phyloP scores from a whole-genome alignment of 306 rosid species.

The Geum urbanum region DNA sequence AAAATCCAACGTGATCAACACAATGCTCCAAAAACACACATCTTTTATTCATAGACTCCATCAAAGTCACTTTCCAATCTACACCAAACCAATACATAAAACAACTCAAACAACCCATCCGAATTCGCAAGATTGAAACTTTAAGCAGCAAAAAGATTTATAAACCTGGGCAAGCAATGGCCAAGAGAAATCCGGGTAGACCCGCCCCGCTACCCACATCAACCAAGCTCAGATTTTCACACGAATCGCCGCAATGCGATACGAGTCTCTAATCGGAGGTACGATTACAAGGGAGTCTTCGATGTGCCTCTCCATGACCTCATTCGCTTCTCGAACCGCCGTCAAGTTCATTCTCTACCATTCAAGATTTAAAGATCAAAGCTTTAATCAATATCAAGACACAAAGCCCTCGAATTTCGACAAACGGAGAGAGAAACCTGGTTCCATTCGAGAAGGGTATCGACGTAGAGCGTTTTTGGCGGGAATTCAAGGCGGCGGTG shows the following conservation, averaged over 20 bases:
- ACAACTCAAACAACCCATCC: background rate
- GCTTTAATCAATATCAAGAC: background rate
- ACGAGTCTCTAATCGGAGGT: slow-evolving; percentile 51
- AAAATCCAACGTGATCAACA: slow-evolving; percentile 49
- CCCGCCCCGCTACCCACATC: slow-evolving; percentile 96
- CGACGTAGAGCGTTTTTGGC: slow-evolving; percentile 62
- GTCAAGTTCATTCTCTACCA: slow-evolving; percentile 81
- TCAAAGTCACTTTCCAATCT: slow-evolving; percentile 77
- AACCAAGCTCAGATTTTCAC: slow-evolving; percentile 42
- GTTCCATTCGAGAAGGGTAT: slow-evolving; percentile 91
- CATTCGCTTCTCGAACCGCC: slow-evolving; percentile 56
- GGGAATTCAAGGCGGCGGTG: slow-evolving; percentile 40
- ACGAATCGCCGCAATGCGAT: slow-evolving; percentile 34
- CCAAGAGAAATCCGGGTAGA: slow-evolving; percentile 80
- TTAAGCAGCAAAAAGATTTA: slow-evolving; percentile 1
- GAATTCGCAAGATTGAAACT: background rate
- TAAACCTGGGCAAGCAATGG: slow-evolving; percentile 82
- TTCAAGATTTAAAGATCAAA: background rate
- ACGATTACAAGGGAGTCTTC: slow-evolving; percentile 84
- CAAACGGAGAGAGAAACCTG: slow-evolving; percentile 35
- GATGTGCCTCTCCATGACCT: slow-evolving; percentile 87
- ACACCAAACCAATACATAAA: slow-evolving; percentile 20
- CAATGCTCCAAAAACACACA: slow-evolving; percentile 85
- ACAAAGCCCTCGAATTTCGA: background rate
- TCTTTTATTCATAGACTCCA: slow-evolving; percentile 85